These are phyloP conservation scores for Sporobolomyces roseus DNA, from an alignment of 768 basidiomycete species.

Conservation along the genomic window DNA sequence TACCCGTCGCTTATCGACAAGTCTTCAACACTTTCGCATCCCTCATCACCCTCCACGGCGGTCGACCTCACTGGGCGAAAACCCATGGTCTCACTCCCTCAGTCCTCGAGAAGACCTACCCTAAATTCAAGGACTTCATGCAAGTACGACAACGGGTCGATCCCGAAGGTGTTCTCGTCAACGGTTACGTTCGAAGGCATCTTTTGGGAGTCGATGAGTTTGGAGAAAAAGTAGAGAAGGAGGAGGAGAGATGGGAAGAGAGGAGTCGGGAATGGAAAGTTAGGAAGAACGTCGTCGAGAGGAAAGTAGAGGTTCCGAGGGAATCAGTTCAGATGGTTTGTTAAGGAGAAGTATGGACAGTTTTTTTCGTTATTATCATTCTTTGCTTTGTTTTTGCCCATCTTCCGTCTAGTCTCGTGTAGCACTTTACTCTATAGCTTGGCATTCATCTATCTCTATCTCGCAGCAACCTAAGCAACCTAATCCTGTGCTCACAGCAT, in stretches of 20 bases:
- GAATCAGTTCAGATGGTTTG: conserved; percentile 9
- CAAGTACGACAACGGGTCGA: conserved; percentile 66
- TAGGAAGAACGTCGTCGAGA: not conserved
- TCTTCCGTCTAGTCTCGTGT: no score
- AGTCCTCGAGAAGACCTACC: conserved; percentile 66
- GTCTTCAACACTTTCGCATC: conserved; percentile 72
- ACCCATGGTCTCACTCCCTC: conserved; percentile 68
- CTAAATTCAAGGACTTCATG: conserved; percentile 73
- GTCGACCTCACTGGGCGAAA: conserved; percentile 96
- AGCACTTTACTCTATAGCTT: no score
- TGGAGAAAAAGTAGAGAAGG: not conserved
- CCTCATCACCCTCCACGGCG: conserved; percentile 65
- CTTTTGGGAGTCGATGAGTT: conserved; percentile 51
- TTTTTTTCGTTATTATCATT: no score
- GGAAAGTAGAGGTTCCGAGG: not conserved
- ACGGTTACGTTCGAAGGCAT: conserved; percentile 84
- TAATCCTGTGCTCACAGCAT: no score
- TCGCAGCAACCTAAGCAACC: no score
- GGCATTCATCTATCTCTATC: no score
- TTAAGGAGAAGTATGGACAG: not conserved
- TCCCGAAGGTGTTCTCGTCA: conserved; percentile 62
- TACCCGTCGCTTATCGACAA: conserved; percentile 68
- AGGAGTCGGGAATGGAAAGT: conserved; percentile 15
- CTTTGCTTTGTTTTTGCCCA: no score
- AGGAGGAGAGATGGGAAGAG: conserved; percentile 9